phyloP scores from a whole-genome alignment of 768 basidiomycete genomes.

The Russula earlei region DNA sequence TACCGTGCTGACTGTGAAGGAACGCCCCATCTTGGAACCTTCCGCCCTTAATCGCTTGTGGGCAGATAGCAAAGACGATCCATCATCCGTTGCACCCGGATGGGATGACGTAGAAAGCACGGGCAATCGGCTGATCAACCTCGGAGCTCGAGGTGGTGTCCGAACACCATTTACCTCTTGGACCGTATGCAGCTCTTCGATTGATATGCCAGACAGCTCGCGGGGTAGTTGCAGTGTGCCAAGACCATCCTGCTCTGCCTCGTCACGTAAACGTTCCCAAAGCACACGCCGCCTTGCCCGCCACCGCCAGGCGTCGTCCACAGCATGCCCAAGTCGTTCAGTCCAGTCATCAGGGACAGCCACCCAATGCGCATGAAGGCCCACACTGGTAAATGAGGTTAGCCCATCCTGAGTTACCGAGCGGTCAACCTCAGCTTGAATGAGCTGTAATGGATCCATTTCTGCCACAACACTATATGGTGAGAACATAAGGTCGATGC shows the following conservation, averaged over 20 bases:
- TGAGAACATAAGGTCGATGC: constrained; percentile 16
- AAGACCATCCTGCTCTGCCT: constrained; percentile 15
- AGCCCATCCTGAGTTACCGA: not conserved
- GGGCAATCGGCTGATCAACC: constrained; percentile 2
- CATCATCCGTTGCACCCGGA: constrained; percentile 1
- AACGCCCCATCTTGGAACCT: constrained; percentile 10
- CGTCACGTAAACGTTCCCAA: constrained; percentile 15
- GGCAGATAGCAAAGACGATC: constrained; percentile 8
- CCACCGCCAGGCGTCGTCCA: constrained; percentile 12
- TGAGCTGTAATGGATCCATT: constrained; percentile 12
- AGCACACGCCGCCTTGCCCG: constrained; percentile 18
- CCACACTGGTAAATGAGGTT: not conserved
- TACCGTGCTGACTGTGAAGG: constrained; percentile 5
- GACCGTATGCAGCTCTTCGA: constrained; percentile 3
- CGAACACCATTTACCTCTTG: not conserved
- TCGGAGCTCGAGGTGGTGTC: constrained; percentile 17
- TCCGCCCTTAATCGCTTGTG: constrained; percentile 15
- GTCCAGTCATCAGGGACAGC: constrained; percentile 13
- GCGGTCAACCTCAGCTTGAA: constrained; percentile 7
- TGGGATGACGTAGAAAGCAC: constrained; percentile 1
- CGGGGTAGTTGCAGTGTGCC: constrained; percentile 5
- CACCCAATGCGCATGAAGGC: not conserved
- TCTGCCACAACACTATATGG: constrained; percentile 9
- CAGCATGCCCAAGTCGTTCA: constrained; percentile 4
- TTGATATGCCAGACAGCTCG: constrained; percentile 11